A percentile compares a stretch with the other conserved stretches of the same genome.
These are phyloP conservation scores for Copromyces sp. DNA, from an alignment of 495 filamentous ascomycete genomes.

Conservation along the genomic window DNA sequence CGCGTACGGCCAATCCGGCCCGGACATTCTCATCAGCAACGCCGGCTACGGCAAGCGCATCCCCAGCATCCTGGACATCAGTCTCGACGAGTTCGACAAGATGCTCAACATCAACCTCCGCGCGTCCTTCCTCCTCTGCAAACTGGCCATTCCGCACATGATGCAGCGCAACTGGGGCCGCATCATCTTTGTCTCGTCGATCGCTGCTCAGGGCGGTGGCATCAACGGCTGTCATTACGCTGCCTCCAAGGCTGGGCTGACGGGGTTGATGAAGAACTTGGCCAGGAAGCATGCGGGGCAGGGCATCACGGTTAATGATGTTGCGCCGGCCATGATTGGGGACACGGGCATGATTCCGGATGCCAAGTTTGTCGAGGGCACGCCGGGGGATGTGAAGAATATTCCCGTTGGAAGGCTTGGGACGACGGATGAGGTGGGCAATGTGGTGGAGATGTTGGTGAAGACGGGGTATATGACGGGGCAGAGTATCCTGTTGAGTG, in stretches of 20 bases:
- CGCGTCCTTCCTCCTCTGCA: constrained; percentile 54
- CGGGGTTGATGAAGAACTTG: constrained; percentile 56
- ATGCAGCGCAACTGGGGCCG: constrained; percentile 51
- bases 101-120: constrained; percentile 56
- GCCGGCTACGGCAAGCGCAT: constrained; percentile 27
- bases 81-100: constrained; percentile 54
- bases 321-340: constrained; percentile 66
- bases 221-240: constrained; percentile 64
- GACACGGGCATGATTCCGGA: constrained; percentile 58
- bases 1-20: constrained; percentile 39
- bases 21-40: constrained; percentile 53
- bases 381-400: constrained; percentile 39
- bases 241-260: constrained; percentile 53
- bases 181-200: constrained; percentile 58
- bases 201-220: constrained; percentile 54
- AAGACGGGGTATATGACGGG: constrained; percentile 62
- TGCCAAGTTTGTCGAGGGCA: constrained; percentile 35
- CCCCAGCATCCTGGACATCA: constrained; percentile 27
- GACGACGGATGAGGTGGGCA: constrained; percentile 55
- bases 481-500: constrained; percentile 47
- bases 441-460: constrained; percentile 56
- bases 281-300: constrained; percentile 48
- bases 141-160: constrained; percentile 57
- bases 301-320: constrained; percentile 66
- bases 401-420: constrained; percentile 55